Percentiles rank a stretch among this genome's conserved stretches.
Evolutionary conservation across 768 basidiomycete genomes (phyloP).

Genomic region (Pleurotus tuoliensis): DNA sequence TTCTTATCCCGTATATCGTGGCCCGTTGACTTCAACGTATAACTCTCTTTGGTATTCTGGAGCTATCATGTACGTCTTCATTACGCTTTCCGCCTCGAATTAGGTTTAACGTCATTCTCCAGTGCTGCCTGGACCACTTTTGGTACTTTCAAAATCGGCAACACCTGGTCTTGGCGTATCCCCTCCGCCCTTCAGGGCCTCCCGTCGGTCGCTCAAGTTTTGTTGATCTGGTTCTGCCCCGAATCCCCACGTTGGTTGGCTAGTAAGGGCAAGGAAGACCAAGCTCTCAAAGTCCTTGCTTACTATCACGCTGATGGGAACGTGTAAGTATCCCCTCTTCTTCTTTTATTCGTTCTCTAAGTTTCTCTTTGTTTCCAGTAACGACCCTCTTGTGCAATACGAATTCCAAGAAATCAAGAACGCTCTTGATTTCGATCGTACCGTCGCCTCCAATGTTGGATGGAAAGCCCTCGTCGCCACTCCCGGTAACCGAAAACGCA

Average conservation of each 20-base stretch:
- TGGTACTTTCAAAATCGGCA: conserved; percentile 68
- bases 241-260: conserved; percentile 86
- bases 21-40: conserved; percentile 71
- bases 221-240: conserved; percentile 64
- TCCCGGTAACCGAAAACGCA: conserved; percentile 69
- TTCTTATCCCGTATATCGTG: conserved; percentile 82
- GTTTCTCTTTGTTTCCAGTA: conserved; percentile 21
- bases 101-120: not conserved
- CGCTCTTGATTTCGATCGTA: conserved; percentile 65
- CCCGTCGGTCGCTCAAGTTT: conserved; percentile 65
- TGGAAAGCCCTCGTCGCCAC: conserved; percentile 68
- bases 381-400: conserved; percentile 66
- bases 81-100: conserved; percentile 2
- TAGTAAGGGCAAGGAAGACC: conserved; percentile 64
- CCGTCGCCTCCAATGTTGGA: conserved; percentile 54
- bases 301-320: conserved; percentile 84
- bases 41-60: conserved; percentile 89
- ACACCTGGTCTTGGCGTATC: conserved; percentile 79
- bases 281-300: conserved; percentile 69
- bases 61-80: conserved; percentile 56
- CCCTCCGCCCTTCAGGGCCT: conserved; percentile 71
- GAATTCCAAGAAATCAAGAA: conserved; percentile 82
- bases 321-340: conserved; percentile 27
- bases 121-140: conserved; percentile 85
- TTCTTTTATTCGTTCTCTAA: not conserved